Evolutionary conservation across 2,329 filamentous ascomycete species (phyloP).

Genomic region (Phyllosticta ampelicida): DNA sequence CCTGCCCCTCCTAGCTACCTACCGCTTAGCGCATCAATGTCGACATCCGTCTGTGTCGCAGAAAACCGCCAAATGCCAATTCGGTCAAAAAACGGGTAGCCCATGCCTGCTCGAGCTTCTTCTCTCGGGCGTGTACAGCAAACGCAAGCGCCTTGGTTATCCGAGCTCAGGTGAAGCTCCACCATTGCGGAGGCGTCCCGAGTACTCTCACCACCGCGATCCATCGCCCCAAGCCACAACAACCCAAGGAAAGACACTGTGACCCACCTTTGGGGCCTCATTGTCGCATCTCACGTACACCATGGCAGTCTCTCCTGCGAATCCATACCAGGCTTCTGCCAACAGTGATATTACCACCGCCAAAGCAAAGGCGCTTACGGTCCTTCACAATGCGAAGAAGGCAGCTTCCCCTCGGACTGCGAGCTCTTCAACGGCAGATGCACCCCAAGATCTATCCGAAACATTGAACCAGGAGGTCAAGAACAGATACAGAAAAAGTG

Average conservation of each 20-base stretch:
- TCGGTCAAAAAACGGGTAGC: not conserved
- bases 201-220: not conserved
- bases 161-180: not conserved
- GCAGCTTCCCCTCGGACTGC: conserved; percentile 12
- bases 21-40: not conserved
- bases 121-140: not conserved
- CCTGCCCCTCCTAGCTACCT: not conserved
- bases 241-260: not conserved
- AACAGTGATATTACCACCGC: conserved; percentile 7
- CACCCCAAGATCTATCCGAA: conserved; percentile 32
- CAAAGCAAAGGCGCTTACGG: conserved; percentile 24
- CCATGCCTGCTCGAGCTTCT: not conserved
- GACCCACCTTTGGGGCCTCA: not conserved
- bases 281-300: conserved; percentile 2
- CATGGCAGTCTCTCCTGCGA: conserved; percentile 13
- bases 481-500: conserved; percentile 37
- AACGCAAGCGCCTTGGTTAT: not conserved
- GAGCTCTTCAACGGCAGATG: conserved; percentile 14
- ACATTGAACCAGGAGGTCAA: conserved; percentile 47
- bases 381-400: conserved; percentile 18
- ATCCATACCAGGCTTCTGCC: conserved; percentile 4
- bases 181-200: not conserved
- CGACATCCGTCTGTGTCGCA: not conserved
- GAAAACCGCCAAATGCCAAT: not conserved
- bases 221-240: not conserved